Conservation (phyloP, 495 filamentous ascomycete genomes). For the Penicillium diatomitis region DNA sequence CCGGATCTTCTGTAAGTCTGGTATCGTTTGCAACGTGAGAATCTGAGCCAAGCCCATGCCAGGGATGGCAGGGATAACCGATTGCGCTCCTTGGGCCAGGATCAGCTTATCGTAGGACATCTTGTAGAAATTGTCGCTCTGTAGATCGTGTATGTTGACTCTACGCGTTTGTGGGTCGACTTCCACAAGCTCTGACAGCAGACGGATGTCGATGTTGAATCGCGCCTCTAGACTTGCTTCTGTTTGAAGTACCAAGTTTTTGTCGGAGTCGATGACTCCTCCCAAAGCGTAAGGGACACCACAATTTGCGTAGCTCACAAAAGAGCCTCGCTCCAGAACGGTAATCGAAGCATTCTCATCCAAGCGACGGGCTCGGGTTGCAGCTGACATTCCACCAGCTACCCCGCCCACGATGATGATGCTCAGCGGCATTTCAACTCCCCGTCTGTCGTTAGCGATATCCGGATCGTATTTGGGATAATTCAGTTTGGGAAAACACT, state of each 20-base stretch:
- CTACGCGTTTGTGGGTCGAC: not conserved
- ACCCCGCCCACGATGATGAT: no score
- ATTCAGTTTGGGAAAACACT: no score
- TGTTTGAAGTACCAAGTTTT: not conserved
- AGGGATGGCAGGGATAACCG: not conserved
- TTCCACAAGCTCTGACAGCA: not conserved
- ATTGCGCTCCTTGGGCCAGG: not conserved
- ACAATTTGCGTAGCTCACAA: no score
- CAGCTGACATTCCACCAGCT: no score
- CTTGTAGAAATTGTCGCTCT: not conserved
- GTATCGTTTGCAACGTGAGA: not conserved
- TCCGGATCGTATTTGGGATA: no score
- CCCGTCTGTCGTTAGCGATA: constrained; percentile 21
- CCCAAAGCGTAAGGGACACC: no score
- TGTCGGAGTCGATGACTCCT: no score
- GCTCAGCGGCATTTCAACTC: not conserved
- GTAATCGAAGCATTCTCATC: no score
- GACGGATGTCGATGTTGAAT: not conserved
- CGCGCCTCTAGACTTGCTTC: not conserved
- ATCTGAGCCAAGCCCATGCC: not conserved
- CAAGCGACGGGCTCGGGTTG: no score
- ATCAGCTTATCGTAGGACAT: not conserved
- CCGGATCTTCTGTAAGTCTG: not conserved
- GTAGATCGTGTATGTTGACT: not conserved
- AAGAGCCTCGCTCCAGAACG: no score